phyloP scores from a whole-genome alignment of 2,329 filamentous ascomycete genomes.

The Falciphora oryzae region DNA sequence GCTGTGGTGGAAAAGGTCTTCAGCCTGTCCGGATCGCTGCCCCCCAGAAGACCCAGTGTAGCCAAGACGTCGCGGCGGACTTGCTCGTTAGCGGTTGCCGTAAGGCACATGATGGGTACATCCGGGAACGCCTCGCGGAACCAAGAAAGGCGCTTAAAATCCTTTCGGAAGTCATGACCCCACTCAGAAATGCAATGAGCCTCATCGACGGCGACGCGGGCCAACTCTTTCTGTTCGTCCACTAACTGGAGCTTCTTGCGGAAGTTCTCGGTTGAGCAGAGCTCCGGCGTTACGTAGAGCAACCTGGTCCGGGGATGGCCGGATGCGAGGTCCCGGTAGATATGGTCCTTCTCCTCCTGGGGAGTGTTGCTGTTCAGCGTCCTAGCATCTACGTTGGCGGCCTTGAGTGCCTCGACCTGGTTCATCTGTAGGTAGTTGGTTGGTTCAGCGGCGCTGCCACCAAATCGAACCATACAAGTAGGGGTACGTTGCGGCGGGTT shows the following conservation, averaged over 20 bases:
- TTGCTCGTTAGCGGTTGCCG: slow-evolving; percentile 78
- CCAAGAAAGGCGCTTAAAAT: slow-evolving; percentile 82
- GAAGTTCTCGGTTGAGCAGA: slow-evolving; percentile 73
- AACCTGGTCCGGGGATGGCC: slow-evolving; percentile 79
- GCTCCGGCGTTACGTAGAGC: slow-evolving; percentile 89
- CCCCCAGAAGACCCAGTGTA: slow-evolving; percentile 55
- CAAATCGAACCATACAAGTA: neutral
- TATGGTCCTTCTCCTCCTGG: slow-evolving; percentile 55
- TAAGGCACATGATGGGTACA: slow-evolving; percentile 88
- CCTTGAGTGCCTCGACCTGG: slow-evolving; percentile 75
- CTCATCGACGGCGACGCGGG: slow-evolving; percentile 84
- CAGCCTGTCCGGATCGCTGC: slow-evolving; percentile 48
- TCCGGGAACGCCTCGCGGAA: slow-evolving; percentile 76
- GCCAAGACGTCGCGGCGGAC: slow-evolving; percentile 79
- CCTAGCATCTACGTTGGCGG: slow-evolving; percentile 70
- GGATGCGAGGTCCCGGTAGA: slow-evolving; percentile 77
- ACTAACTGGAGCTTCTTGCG: slow-evolving; percentile 68
- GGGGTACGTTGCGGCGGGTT: too few relatives aligned
- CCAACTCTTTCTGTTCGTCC: slow-evolving; percentile 76
- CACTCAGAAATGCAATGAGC: slow-evolving; percentile 97
- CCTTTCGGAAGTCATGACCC: slow-evolving; percentile 94
- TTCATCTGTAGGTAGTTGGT: slow-evolving; percentile 58
- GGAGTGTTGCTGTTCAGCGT: slow-evolving; percentile 83
- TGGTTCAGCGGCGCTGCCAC: too few relatives aligned
- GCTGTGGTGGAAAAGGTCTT: slow-evolving; percentile 79